Conservation (phyloP, 495 filamentous ascomycete genomes). For the Xylaria sp. region DNA sequence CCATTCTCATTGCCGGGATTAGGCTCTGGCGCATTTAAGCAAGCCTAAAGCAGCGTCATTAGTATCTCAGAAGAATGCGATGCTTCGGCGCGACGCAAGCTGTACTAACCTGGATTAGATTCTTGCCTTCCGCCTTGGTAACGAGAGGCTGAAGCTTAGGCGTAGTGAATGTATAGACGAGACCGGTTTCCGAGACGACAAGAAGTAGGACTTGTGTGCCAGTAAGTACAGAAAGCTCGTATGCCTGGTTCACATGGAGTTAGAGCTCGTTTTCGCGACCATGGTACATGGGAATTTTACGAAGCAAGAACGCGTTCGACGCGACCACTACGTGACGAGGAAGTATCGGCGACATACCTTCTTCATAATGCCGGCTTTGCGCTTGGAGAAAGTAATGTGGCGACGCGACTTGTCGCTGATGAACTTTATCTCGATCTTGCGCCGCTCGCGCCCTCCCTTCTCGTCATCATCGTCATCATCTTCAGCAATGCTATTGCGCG, state of each 20-base stretch:
- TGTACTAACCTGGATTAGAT: slow-evolving; percentile 89
- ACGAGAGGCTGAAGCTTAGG: slow-evolving; percentile 98
- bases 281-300: slow-evolving; percentile 22
- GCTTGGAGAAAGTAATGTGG: slow-evolving; percentile 99
- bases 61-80: slow-evolving; percentile 10
- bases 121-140: slow-evolving; percentile 99
- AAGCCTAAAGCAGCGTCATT: slow-evolving; percentile 68
- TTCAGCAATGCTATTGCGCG: slow-evolving; percentile 80
- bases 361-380: slow-evolving; percentile 99
- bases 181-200: slow-evolving; percentile 96
- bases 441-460: slow-evolving; percentile 95
- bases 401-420: slow-evolving; percentile 99
- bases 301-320: slow-evolving; percentile 37
- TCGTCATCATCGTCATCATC: slow-evolving; percentile 99
- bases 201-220: slow-evolving; percentile 97
- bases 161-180: slow-evolving; percentile 99
- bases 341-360: slow-evolving; percentile 71
- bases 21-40: slow-evolving; percentile 96
- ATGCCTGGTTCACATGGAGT: slow-evolving; percentile 68
- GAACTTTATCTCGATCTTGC: slow-evolving; percentile 99
- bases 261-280: slow-evolving; percentile 26
- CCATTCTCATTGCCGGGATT: slow-evolving; percentile 86
- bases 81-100: slow-evolving; percentile 18
- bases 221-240: slow-evolving; percentile 96
- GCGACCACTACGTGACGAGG: slow-evolving; percentile 29